These are phyloP conservation scores for Erodium chrysanthum DNA, from an alignment of 441 rosid genomes.

Conservation along the genomic window DNA sequence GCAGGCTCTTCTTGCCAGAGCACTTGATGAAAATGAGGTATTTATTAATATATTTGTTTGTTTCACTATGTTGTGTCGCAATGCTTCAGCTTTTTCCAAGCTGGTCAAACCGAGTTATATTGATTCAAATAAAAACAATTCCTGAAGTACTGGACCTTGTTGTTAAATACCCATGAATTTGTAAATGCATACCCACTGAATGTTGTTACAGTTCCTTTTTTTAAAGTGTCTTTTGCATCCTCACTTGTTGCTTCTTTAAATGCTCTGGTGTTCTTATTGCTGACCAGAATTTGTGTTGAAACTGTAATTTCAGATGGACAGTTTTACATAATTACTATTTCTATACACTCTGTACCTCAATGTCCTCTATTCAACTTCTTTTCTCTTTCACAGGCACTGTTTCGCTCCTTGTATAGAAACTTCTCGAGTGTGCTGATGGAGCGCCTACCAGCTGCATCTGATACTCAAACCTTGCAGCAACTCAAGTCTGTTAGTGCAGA, in stretches of 20 bases:
- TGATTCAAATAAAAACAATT: too few species aligned
- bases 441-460: slow-evolving; percentile 62
- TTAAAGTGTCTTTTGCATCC: too few species aligned
- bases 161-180: too few species aligned
- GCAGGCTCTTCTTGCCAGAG: slow-evolving; percentile 82
- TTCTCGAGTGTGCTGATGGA: slow-evolving; percentile 67
- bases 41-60: neutral
- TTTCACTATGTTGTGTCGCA: neutral
- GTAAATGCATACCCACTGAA: too few species aligned
- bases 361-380: neutral
- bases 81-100: neutral
- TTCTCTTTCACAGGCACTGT: slow-evolving; percentile 55
- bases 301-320: too few species aligned
- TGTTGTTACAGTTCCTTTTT: too few species aligned
- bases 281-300: too few species aligned
- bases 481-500: slow-evolving; percentile 43
- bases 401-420: slow-evolving; percentile 53
- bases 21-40: slow-evolving; percentile 87
- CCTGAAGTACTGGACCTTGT: neutral
- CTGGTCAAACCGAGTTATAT: too few species aligned
- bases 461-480: slow-evolving; percentile 42
- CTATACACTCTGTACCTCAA: too few species aligned
- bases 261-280: too few species aligned
- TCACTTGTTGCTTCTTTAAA: too few species aligned
- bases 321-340: too few species aligned